Percentiles rank a stretch among this genome's conserved stretches.
Evolutionary conservation across 2,329 filamentous ascomycete genomes (phyloP).

Genomic region (Magnaporthiopsis incrustans): DNA sequence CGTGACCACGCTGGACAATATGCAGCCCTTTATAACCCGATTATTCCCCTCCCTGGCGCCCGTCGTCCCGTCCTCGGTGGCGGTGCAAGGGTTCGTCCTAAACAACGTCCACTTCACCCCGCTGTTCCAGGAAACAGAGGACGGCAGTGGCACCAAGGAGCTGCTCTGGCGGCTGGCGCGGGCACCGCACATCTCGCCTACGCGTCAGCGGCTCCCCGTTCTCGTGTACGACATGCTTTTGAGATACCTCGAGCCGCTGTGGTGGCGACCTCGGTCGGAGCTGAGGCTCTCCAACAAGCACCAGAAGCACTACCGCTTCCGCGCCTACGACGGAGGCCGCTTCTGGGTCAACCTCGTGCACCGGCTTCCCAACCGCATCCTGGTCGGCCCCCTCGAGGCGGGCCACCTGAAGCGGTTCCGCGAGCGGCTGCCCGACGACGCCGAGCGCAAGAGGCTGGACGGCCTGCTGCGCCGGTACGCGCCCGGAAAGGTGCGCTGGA

Average conservation of each 20-base stretch:
- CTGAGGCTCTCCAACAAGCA: neutral
- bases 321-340: constrained; percentile 51
- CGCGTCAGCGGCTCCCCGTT: constrained; percentile 26
- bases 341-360: constrained; percentile 49
- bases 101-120: constrained; percentile 40
- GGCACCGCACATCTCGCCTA: constrained; percentile 35
- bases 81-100: constrained; percentile 31
- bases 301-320: constrained; percentile 18
- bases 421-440: constrained; percentile 27
- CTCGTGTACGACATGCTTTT: constrained; percentile 11
- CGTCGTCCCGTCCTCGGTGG: constrained; percentile 7
- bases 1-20: constrained; percentile 30
- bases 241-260: neutral
- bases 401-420: constrained; percentile 40
- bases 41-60: constrained; percentile 40
- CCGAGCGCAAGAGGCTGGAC: constrained; percentile 25
- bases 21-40: constrained; percentile 36
- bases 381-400: constrained; percentile 36
- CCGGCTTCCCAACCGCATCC: constrained; percentile 32
- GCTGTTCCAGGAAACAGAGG: constrained; percentile 15
- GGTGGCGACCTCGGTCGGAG: neutral
- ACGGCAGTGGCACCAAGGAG: constrained; percentile 8
- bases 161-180: constrained; percentile 38
- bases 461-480: constrained; percentile 39
- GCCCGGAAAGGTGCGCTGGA: constrained; percentile 46